Conservation (phyloP, 140 eudicot species). For the Erigeron philadelphicus region DNA sequence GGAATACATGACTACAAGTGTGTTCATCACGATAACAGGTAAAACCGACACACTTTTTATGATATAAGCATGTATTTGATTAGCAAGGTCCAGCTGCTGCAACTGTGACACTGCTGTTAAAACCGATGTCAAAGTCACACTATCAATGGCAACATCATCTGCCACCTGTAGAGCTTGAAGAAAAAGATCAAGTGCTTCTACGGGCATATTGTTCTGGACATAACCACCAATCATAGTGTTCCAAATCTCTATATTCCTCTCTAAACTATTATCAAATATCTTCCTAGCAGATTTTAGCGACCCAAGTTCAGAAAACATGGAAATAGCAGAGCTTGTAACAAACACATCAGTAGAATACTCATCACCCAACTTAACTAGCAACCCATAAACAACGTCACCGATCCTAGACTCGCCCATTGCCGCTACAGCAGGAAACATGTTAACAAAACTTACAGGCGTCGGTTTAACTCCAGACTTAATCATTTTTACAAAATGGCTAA, state of each 20-base stretch:
- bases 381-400: constrained; percentile 55
- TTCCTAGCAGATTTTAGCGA: constrained; percentile 47
- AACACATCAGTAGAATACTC: constrained; percentile 51
- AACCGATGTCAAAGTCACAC: constrained; percentile 64
- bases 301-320: constrained; percentile 72
- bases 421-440: constrained; percentile 65
- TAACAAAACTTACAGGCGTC: constrained; percentile 58
- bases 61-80: constrained; percentile 59
- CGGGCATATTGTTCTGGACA: constrained; percentile 45
- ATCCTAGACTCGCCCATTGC: constrained; percentile 31
- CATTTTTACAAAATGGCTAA: constrained; percentile 51
- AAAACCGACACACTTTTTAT: constrained; percentile 37
- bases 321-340: constrained; percentile 63
- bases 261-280: constrained; percentile 56
- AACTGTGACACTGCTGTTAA: constrained; percentile 79
- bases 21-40: constrained; percentile 45
- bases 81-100: constrained; percentile 49
- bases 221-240: constrained; percentile 88
- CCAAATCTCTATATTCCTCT: constrained; percentile 78
- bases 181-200: constrained; percentile 66
- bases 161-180: constrained; percentile 37
- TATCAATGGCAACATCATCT: constrained; percentile 40
- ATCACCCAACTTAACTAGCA: constrained; percentile 60
- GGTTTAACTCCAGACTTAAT: constrained; percentile 63
- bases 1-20: constrained; percentile 71